phyloP scores from a whole-genome alignment of 2,329 filamentous ascomycete genomes.

The Aspergillus ochraceus region DNA sequence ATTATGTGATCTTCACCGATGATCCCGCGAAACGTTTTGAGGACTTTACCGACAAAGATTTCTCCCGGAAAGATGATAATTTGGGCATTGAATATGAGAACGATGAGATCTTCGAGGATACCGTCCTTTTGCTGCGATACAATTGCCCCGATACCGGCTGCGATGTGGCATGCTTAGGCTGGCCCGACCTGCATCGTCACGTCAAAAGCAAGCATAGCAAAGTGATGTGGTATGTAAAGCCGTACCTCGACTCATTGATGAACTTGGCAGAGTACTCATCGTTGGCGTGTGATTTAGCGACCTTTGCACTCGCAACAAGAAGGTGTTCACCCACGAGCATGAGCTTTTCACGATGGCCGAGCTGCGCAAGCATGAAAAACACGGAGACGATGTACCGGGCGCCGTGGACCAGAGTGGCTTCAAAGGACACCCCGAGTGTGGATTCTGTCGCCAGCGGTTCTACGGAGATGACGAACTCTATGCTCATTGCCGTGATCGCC shows the following conservation, averaged over 20 bases:
- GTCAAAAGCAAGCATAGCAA: constrained; percentile 80
- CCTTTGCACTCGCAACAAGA: constrained; percentile 90
- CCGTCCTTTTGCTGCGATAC: constrained; percentile 81
- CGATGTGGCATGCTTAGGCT: constrained; percentile 79
- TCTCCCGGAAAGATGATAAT: constrained; percentile 76
- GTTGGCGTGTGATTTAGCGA: constrained; percentile 53
- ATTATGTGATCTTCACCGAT: constrained; percentile 88
- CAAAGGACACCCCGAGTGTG: constrained; percentile 91
- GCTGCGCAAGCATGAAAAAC: constrained; percentile 81
- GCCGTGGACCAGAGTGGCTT: constrained; percentile 92
- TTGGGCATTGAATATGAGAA: constrained; percentile 91
- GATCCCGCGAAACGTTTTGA: constrained; percentile 78
- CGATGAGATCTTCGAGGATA: constrained; percentile 87
- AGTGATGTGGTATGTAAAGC: constrained; percentile 69
- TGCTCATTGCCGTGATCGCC: constrained; percentile 86
- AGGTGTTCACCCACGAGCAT: constrained; percentile 97
- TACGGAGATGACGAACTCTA: constrained; percentile 96
- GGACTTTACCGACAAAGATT: constrained; percentile 73
- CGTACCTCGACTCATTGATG: not conserved
- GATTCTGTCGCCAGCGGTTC: constrained; percentile 87
- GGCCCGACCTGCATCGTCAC: constrained; percentile 77
- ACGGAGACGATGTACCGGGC: constrained; percentile 87
- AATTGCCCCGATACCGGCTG: constrained; percentile 88
- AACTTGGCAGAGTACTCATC: constrained; percentile 6
- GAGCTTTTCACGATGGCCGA: constrained; percentile 82